A percentile compares a stretch with the other conserved stretches of the same genome.
Conservation (phyloP, 495 filamentous ascomycete species). For the Beverwykella pulmonaria region DNA sequence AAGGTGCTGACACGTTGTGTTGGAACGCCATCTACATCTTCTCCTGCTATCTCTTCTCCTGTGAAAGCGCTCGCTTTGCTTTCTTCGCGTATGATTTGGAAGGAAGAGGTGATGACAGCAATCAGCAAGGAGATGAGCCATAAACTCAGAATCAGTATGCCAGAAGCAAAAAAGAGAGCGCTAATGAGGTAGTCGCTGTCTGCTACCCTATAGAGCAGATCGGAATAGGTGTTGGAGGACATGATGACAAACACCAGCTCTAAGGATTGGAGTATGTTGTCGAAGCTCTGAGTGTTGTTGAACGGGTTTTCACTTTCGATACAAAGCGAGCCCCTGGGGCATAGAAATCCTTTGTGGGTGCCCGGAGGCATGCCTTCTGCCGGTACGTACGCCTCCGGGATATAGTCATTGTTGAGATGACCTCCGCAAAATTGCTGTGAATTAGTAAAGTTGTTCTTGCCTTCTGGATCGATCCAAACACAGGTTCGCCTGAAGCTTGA, state of each 20-base stretch:
- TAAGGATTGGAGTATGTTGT: conserved; percentile 87
- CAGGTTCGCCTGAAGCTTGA: conserved; percentile 86
- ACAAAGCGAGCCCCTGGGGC: conserved; percentile 79
- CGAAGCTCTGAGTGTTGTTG: conserved; percentile 87
- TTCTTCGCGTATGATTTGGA: conserved; percentile 97
- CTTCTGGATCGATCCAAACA: conserved; percentile 71
- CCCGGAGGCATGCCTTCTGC: conserved; percentile 34
- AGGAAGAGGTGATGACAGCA: conserved; percentile 96
- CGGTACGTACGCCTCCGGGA: conserved; percentile 65
- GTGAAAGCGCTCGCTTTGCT: conserved; percentile 93
- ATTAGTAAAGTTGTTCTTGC: conserved; percentile 40
- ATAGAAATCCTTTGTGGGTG: conserved; percentile 84
- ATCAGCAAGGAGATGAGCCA: conserved; percentile 98
- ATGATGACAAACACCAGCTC: conserved; percentile 98
- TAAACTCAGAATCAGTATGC: conserved; percentile 89
- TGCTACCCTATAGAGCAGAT: conserved; percentile 88
- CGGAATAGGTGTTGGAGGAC: conserved; percentile 94
- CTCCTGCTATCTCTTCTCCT: conserved; percentile 59
- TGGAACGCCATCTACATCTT: conserved; percentile 43
- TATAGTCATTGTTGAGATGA: conserved; percentile 62
- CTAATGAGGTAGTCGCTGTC: conserved; percentile 87
- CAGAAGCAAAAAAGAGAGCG: conserved; percentile 74
- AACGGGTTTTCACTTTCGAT: conserved; percentile 78
- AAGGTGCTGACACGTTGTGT: conserved; percentile 58
- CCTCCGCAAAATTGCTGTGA: conserved; percentile 83